These are phyloP conservation scores for Cercospora citrullina DNA, from an alignment of 2,329 filamentous ascomycete genomes.

Conservation along the genomic window DNA sequence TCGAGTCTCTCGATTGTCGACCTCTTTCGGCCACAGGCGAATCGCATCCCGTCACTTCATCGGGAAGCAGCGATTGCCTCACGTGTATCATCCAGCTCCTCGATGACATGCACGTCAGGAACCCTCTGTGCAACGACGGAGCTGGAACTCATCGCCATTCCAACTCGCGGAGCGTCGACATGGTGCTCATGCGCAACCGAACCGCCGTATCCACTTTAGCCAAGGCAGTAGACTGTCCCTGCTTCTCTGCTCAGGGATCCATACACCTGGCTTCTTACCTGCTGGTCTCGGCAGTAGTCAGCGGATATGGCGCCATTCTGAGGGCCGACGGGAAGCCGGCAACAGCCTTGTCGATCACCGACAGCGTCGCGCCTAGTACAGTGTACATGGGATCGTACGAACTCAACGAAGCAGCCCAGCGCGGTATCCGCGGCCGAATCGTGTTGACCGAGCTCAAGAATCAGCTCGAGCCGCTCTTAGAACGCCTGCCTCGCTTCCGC, in stretches of 20 bases:
- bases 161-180: conserved; percentile 7
- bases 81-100: conserved; percentile 4
- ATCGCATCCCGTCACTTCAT: not conserved
- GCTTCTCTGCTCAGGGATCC: conserved; percentile 1
- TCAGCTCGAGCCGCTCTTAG: conserved; percentile 15
- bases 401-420: conserved; percentile 9
- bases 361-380: not conserved
- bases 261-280: conserved; percentile 6
- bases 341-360: not conserved
- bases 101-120: conserved; percentile 6
- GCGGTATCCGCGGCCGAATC: conserved; percentile 4
- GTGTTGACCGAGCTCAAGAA: conserved; percentile 13
- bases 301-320: conserved; percentile 8
- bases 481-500: not conserved
- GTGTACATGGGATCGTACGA: conserved; percentile 12
- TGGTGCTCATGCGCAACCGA: conserved; percentile 13
- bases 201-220: conserved; percentile 5
- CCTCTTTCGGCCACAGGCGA: not conserved
- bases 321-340: not conserved
- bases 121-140: conserved; percentile 1
- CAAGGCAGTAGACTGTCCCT: conserved; percentile 12
- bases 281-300: not conserved
- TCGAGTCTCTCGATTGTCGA: not conserved
- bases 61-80: not conserved
- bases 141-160: not conserved